These are phyloP conservation scores for Pichia exigua DNA, from an alignment of 805 yeast species.

Conservation along the genomic window DNA sequence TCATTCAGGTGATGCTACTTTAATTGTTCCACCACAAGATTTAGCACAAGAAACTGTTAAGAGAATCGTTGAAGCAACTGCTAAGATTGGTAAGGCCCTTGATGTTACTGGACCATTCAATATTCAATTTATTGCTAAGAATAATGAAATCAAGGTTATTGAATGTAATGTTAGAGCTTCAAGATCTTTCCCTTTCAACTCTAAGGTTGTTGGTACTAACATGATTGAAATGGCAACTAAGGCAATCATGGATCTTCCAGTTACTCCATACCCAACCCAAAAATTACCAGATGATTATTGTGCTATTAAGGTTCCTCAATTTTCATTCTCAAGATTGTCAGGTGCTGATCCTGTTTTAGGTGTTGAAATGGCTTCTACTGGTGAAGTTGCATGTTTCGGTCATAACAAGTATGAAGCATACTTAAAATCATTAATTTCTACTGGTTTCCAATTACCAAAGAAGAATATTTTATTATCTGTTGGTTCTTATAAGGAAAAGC, in stretches of 20 bases:
- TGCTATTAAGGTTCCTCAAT: constrained; percentile 95
- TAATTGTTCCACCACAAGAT: constrained; percentile 95
- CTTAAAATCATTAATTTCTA: constrained; percentile 85
- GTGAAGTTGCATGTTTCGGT: constrained; percentile 98
- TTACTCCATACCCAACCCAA: constrained; percentile 84
- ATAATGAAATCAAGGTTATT: constrained; percentile 92
- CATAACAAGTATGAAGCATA: constrained; percentile 95
- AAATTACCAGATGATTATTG: constrained; percentile 89
- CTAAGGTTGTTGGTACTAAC: constrained; percentile 94
- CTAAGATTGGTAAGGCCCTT: constrained; percentile 90
- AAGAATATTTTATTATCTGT: constrained; percentile 88
- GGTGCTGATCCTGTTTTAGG: constrained; percentile 98
- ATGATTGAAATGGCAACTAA: constrained; percentile 95
- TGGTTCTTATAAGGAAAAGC: constrained; percentile 96
- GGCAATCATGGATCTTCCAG: constrained; percentile 84
- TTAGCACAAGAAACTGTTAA: constrained; percentile 84
- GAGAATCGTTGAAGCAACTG: constrained; percentile 91
- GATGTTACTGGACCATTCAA: constrained; percentile 97
- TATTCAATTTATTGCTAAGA: constrained; percentile 94
- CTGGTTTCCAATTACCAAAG: constrained; percentile 93
- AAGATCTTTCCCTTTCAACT: constrained; percentile 98
- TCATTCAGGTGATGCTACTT: constrained; percentile 98
- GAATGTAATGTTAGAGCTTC: constrained; percentile 99
- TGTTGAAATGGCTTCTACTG: constrained; percentile 99
- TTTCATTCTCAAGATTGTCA: constrained; percentile 91